A percentile compares a stretch with the other conserved stretches of the same genome.
These are phyloP conservation scores for Diplocarpon mali DNA, from an alignment of 2,329 filamentous ascomycete species.

Conservation along the genomic window DNA sequence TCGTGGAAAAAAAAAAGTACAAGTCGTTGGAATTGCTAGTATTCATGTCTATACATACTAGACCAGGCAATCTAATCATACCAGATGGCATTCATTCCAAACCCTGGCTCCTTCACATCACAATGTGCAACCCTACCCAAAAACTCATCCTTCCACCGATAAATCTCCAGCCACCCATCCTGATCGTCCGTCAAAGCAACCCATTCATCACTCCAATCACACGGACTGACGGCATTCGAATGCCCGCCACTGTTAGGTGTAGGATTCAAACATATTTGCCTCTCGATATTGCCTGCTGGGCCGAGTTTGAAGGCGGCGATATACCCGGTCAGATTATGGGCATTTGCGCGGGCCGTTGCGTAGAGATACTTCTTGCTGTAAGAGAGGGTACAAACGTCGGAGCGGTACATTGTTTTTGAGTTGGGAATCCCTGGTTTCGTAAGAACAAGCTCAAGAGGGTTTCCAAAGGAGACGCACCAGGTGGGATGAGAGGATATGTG, in stretches of 20 bases:
- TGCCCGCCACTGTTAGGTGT: slow-evolving; percentile 82
- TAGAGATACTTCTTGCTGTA: slow-evolving; percentile 66
- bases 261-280: slow-evolving; percentile 69
- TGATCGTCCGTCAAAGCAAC: slow-evolving; percentile 83
- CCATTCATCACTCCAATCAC: slow-evolving; percentile 80
- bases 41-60: too few species aligned
- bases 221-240: slow-evolving; percentile 77
- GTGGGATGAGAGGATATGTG: slow-evolving; percentile 68
- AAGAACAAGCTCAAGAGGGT: background rate
- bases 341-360: slow-evolving; percentile 72
- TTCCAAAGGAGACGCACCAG: slow-evolving; percentile 36
- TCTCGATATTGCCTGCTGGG: slow-evolving; percentile 58
- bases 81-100: slow-evolving; percentile 96
- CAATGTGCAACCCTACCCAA: slow-evolving; percentile 65
- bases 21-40: too few species aligned
- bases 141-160: slow-evolving; percentile 75
- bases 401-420: slow-evolving; percentile 58
- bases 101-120: slow-evolving; percentile 75
- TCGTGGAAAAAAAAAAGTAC: too few species aligned
- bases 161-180: slow-evolving; percentile 78
- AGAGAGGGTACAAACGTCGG: slow-evolving; percentile 70
- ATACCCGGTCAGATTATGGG: slow-evolving; percentile 66
- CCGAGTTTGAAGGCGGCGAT: slow-evolving; percentile 68
- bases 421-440: slow-evolving; percentile 21
- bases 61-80: slow-evolving; percentile 47